Percentiles rank a stretch among this genome's conserved stretches.
Conservation (phyloP, 257 asterid species). For the Paulownia fortunei region DNA sequence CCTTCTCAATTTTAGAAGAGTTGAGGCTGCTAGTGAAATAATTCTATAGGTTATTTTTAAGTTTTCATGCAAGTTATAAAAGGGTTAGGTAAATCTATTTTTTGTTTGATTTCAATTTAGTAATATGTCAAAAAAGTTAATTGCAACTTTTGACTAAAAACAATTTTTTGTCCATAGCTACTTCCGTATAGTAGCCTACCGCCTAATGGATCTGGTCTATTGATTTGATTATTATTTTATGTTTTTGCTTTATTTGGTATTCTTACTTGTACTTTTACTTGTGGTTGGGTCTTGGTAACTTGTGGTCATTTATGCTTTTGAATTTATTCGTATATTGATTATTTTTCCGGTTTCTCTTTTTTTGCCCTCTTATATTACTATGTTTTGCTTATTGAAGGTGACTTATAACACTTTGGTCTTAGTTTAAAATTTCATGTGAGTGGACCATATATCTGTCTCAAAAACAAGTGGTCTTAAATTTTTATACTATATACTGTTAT, state of each 20-base stretch:
- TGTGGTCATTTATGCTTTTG: neutral
- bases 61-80: neutral
- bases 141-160: neutral
- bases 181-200: neutral
- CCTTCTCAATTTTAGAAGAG: conserved; percentile 3
- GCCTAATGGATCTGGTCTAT: neutral
- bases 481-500: neutral
- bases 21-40: neutral
- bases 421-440: neutral
- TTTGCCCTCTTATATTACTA: neutral
- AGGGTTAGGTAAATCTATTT: neutral
- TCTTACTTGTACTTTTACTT: neutral
- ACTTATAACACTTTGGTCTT: neutral
- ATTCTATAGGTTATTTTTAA: neutral
- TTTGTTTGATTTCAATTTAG: neutral
- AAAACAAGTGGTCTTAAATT: neutral
- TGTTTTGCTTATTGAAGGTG: neutral
- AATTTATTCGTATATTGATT: neutral
- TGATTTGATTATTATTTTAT: neutral
- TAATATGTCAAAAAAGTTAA: neutral
- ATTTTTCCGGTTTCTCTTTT: neutral
- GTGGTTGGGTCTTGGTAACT: neutral
- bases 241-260: neutral
- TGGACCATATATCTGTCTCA: neutral
- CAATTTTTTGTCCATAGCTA: neutral